phyloP scores from a whole-genome alignment of 78 protist genomes.

The Dictyostelium citrinum region DNA sequence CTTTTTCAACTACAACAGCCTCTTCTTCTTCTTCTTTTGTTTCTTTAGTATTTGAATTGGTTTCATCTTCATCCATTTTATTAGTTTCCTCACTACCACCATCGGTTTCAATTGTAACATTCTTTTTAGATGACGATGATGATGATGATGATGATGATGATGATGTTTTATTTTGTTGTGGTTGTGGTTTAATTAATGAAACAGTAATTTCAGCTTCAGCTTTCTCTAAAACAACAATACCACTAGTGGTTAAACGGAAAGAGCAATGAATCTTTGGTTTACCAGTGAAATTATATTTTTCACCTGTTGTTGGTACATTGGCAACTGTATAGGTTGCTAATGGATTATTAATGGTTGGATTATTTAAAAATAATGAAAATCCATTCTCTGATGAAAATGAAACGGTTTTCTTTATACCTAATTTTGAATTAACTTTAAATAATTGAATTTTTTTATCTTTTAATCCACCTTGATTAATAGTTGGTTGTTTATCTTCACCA shows the following conservation, averaged over 20 bases:
- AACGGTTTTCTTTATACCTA: slow-evolving; percentile 55
- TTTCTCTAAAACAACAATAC: slow-evolving; percentile 62
- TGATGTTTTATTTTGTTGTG: background rate
- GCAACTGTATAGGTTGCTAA: slow-evolving; percentile 2
- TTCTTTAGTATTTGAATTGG: background rate
- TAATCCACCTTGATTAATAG: background rate
- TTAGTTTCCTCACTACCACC: background rate
- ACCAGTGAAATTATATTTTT: slow-evolving; percentile 53
- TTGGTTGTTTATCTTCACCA: too few species aligned
- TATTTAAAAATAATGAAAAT: background rate
- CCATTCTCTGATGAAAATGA: slow-evolving; percentile 25
- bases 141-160: background rate
- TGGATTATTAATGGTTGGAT: slow-evolving; percentile 10
- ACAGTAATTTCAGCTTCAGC: slow-evolving; percentile 84
- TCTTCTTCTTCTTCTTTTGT: background rate
- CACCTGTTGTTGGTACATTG: slow-evolving; percentile 25
- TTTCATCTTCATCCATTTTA: background rate
- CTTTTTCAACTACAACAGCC: background rate
- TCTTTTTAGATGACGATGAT: background rate
- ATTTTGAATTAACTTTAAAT: slow-evolving; percentile 18
- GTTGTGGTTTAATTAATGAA: background rate
- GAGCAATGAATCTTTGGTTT: slow-evolving; percentile 62
- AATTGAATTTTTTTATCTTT: slow-evolving; percentile 8
- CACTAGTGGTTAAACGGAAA: slow-evolving; percentile 45
- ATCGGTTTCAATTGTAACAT: background rate